Evolutionary conservation across 1,284 basidiomycete genomes (phyloP), one percentile per base, ranked within the genome.

Genomic region (Pisolithus thermaeus): DNA sequence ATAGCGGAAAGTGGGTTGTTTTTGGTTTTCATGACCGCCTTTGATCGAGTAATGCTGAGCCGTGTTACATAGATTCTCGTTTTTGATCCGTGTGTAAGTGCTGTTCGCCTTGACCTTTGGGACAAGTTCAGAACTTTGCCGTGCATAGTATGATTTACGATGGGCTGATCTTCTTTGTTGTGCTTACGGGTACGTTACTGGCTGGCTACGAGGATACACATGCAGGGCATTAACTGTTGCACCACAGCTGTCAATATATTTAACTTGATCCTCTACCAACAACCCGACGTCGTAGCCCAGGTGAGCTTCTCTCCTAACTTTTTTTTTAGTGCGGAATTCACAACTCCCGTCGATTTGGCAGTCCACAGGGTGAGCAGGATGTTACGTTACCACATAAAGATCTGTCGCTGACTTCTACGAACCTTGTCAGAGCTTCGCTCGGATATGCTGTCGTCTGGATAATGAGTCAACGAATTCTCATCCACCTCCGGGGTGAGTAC

Each of bases 391-490:
- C 20, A 20, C 12, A 45, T 45, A 28, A 20, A 47, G 32, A 35
- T 35, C 4, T 12, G 32, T 14, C 12, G 32, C 37, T 11, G 27
- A 28, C 18, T 36, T 16, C 7, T 37, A 47, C 38, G 46, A 20
- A 49, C 20, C 20, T 41, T 18, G n/a, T n/a, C 30, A 39, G 38
- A 32, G 22, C 28, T 11, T 41, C 27, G 25, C 47, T 62, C 11
- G 56, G 54, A 22, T 60, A 58, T 47, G 52, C 50, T 7, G 36
- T 61, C n/a, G 54, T 58, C 2, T 63, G 61, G 61, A 59, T 62
- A 20, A 58, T 62, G 59, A 59, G 59, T 49, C 61, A 63, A 44
- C 55, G 59, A 11, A 58, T 63, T 37, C 53, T 63, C 40, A 58
- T 62, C 32, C 58, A 53, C 27, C 52, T 59, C 12, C 58, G 49